Evolutionary conservation across 108 stramenopile species (phyloP), one percentile per base, ranked within the genome.

Genomic region (Stephanodiscus triporus): DNA sequence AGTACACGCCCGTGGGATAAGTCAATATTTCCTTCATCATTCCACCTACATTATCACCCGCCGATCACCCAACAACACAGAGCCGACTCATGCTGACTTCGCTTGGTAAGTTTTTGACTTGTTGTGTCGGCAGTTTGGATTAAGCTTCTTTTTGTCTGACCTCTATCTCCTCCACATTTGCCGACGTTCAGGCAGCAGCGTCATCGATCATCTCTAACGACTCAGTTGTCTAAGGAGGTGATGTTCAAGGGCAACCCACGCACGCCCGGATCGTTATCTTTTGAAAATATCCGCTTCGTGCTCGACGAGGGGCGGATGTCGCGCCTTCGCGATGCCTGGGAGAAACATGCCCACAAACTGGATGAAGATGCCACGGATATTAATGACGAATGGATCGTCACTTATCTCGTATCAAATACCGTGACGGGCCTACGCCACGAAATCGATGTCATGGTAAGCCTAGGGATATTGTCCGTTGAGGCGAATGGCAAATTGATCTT

Each of bases 381-480:
- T 20, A 88, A 57, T 24, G 85, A 86, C 50, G 75, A 85, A 19
- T 81, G 75, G 56, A 55, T 82, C 11, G 64, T 85, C 19, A 57
- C 83, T 10, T 63, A 89, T 37, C 69, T 87, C 48, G 36, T 86
- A 26, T 86, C 85, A 0, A 83, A 88, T 17, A 19, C 73, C 26
- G 50, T 75, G 5, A 87, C 89, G 17, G 91, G 91, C 36, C 59
- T 93, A 9, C 73, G 67, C 49, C 89, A 93, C 60, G 92, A 93
- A 70, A 68, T 93, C 48, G 64, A 84, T 27, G 78, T 86, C 0
- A 42, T 93, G 19, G 47, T 80, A 26, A 72, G 66, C 4, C 72
- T 85, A 58, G 81, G 72, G 1, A 67, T 92, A 19, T 48, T 91
- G 36, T 29, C 68, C n/a, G 49, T 93, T n/a, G 60, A 68, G 7